Conservation (phyloP, 2,329 filamentous ascomycete genomes). For the Ilyonectria sp. region DNA sequence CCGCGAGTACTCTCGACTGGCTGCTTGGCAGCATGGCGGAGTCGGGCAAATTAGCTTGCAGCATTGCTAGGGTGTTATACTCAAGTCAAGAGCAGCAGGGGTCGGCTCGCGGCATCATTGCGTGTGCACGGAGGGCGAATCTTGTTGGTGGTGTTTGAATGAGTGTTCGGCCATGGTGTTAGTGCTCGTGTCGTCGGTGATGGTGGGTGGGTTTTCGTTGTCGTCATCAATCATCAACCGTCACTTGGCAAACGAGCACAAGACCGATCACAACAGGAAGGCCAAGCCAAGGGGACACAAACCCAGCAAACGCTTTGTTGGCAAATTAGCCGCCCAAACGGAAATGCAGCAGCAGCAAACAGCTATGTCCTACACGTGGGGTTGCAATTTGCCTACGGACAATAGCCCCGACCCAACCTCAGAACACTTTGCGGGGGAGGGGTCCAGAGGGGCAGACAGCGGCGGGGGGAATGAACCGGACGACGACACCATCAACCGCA, state of each 20-base stretch:
- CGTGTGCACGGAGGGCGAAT: background rate
- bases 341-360: conserved; percentile 10
- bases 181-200: conserved; percentile 1
- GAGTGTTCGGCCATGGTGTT: conserved; percentile 10
- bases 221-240: conserved; percentile 26
- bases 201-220: conserved; percentile 13
- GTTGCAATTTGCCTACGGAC: conserved; percentile 14
- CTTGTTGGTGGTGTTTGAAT: conserved; percentile 16
- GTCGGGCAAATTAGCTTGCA: conserved; percentile 23
- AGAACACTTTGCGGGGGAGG: conserved; percentile 31
- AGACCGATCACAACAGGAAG: background rate
- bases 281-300: background rate
- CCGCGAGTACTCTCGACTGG: conserved; percentile 9
- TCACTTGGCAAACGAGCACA: background rate
- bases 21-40: background rate
- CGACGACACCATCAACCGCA: conserved; percentile 19
- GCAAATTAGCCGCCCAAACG: conserved; percentile 11
- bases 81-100: conserved; percentile 13
- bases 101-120: conserved; percentile 16
- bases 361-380: conserved; percentile 16
- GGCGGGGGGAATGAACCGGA: conserved; percentile 6
- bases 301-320: background rate
- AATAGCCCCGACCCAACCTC: conserved; percentile 8
- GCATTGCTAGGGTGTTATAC: conserved; percentile 16
- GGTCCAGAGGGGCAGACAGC: conserved; percentile 13